Base-by-base conservation (phyloP, 202 grass and related monocot species). In the Cymbopogon flexuosus region DNA sequence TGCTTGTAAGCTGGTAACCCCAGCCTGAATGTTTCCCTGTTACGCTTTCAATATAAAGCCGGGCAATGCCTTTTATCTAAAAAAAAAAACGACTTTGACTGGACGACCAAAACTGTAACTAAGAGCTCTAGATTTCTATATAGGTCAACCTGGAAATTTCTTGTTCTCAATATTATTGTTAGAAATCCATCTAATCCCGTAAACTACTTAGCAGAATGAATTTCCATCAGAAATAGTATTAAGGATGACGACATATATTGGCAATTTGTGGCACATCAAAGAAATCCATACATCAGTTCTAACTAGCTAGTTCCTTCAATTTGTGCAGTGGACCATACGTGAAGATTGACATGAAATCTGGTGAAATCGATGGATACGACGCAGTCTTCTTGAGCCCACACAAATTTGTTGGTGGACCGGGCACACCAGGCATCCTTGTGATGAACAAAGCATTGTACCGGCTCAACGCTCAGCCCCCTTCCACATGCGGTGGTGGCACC, bases 331-430 rank as follows among this genome's bases (percentile, higher is more conserved):
- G 76, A n/a, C 93, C 93, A 1, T 97, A 97, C 36, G 87, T 88
- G 10, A 86, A 93, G 75, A 97, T 97, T 19, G 85, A 97, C 21
- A 97, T 97, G 91, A 90, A 79, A 36, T 90, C 94, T 0, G 94
- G 91, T 0, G 85, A 97, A 8, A 51, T 90, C 14, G 91, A 93
- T 0, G 94, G 94, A 6, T 97, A 97, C 4, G 94, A 97, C 18
- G 87, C 89, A 0, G 85, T 97, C 10, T 91, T 90, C 74, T 63
- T 97, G 21, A 97, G 94, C 70, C 83, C 94, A 1, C 94, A 97
- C 75, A 97, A 97, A 37, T 97, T 97, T 3, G 77, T 97, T 10
- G 94, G 91, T 0, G 94, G 94, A 3, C 94, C 94, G 0, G 84
- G 89, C 18, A 93, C 89, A 8, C 79, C 94, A 1, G 94, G 94